Percentiles rank a stretch among this genome's conserved stretches.
These are phyloP conservation scores for Pythium sp. DNA, from an alignment of 352 stramenopile species.

Conservation along the genomic window DNA sequence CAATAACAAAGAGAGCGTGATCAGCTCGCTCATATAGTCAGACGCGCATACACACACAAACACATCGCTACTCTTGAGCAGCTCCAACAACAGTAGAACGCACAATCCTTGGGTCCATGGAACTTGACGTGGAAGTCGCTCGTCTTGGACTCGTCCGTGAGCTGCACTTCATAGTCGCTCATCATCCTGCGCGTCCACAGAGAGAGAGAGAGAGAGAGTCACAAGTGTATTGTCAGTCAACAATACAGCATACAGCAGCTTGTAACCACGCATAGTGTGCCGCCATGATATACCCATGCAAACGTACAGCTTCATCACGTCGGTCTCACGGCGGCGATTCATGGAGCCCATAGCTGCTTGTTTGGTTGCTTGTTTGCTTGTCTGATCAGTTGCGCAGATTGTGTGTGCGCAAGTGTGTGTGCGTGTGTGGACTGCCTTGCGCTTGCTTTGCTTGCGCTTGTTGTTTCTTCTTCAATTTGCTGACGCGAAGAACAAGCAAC, in stretches of 20 bases:
- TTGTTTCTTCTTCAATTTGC: slow-evolving; percentile 15
- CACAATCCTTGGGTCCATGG: slow-evolving; percentile 81
- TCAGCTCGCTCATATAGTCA: not conserved
- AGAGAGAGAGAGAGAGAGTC: too few species aligned
- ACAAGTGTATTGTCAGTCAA: slow-evolving; percentile 1
- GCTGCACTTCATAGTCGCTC: slow-evolving; percentile 86
- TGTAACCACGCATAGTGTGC: not conserved
- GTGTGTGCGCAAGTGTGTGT: not conserved
- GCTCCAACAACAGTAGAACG: slow-evolving; percentile 15
- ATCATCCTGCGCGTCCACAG: slow-evolving; percentile 74
- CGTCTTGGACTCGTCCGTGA: slow-evolving; percentile 80
- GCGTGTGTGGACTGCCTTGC: slow-evolving; percentile 4
- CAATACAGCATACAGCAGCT: not conserved
- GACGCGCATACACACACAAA: not conserved
- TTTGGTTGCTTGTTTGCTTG: not conserved
- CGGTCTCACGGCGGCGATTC: slow-evolving; percentile 84
- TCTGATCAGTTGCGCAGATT: not conserved
- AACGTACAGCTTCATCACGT: slow-evolving; percentile 90
- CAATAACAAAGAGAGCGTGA: not conserved
- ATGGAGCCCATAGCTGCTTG: slow-evolving; percentile 46
- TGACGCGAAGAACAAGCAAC: slow-evolving; percentile 1
- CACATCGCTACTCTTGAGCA: not conserved
- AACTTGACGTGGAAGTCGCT: slow-evolving; percentile 87
- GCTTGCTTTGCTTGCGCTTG: not conserved
- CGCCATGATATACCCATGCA: not conserved